Evolutionary conservation across 345 rosid species (phyloP), one percentile per base, ranked within the genome.

Genomic region (Odontarrhena argentea): DNA sequence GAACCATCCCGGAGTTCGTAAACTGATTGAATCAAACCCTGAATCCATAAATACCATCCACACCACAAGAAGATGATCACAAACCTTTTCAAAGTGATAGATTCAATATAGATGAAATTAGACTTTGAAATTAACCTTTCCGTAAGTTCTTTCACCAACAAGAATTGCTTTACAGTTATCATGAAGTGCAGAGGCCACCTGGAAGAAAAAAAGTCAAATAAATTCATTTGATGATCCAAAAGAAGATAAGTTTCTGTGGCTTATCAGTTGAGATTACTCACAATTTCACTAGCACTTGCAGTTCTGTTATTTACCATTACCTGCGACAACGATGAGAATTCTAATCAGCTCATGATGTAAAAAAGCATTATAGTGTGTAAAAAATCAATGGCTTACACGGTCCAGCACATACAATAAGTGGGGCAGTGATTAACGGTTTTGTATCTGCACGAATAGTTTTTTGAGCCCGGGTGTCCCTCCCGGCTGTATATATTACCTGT

Each of bases 121-220:
- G 63, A 18, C 14, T 69, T 34, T 55, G 54, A 11, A 41, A 22
- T 55, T 22, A 65, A 88, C 99, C 99, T 90, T 90, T 80, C 99
- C 97, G 44, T 79, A 90, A 24, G 96, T 94, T 76, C 78, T 83
- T 52, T 90, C 96, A 11, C 97, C 97, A 50, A 90, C 99, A 46
- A 94, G 99, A 59, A 90, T 87, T 63, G 96, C 97, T 85, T 80
- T 90, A 76, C 98, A 93, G 75, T 93, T 93, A 81, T 93, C 98
- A 76, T 90, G 97, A 67, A 93, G 97, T 38, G 98, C 97, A 73
- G 98, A 90, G 46, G 97, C 98, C 65, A 90, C 98, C 97, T 93
- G 82, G 68, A 73, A 70, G n/a, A 7, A 0, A 68, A 67, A 30
- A 18, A 60, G 36, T 57, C 30, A 68, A 37, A 25, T 15, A 13